Conservation (phyloP, 441 rosid genomes). For the Adansonia grandidieri region DNA sequence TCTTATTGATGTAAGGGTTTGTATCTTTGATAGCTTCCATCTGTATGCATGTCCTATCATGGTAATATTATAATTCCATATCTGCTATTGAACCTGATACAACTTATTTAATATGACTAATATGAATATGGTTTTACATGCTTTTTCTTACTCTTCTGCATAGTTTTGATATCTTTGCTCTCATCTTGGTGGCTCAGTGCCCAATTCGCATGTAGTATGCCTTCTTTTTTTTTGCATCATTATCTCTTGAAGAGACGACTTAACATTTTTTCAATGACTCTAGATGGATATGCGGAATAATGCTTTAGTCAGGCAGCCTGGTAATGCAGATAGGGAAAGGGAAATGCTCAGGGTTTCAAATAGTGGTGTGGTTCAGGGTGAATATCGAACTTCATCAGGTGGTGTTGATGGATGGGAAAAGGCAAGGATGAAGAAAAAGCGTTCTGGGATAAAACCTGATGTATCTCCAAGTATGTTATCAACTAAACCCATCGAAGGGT, state of each 20-base stretch:
- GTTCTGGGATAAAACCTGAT: conserved; percentile 89
- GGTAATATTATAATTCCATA: background rate
- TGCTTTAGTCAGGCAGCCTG: conserved; percentile 67
- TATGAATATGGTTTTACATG: conserved; percentile 1
- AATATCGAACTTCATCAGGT: conserved; percentile 73
- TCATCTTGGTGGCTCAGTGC: conserved; percentile 16
- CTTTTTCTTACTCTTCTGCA: conserved; percentile 16
- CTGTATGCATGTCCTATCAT: conserved; percentile 16
- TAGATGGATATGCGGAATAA: conserved; percentile 77
- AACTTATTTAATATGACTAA: background rate
- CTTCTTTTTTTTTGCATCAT: conserved; percentile 15
- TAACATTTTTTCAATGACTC: conserved; percentile 40
- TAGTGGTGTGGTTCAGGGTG: conserved; percentile 62
- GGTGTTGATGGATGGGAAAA: conserved; percentile 98
- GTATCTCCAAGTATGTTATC: conserved; percentile 57
- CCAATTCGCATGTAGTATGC: conserved; percentile 22
- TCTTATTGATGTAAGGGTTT: conserved; percentile 74
- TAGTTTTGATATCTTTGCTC: conserved; percentile 9
- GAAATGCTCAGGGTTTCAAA: conserved; percentile 65
- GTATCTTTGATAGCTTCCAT: conserved; percentile 36
- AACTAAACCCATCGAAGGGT: conserved; percentile 67
- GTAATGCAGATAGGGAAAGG: conserved; percentile 73
- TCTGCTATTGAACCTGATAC: background rate
- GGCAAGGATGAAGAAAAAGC: conserved; percentile 94
- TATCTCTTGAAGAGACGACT: conserved; percentile 27